Percentiles rank a stretch among this genome's conserved stretches.
These are phyloP conservation scores for Epipyxis sp. DNA, from an alignment of 108 stramenopile species.

Conservation along the genomic window DNA sequence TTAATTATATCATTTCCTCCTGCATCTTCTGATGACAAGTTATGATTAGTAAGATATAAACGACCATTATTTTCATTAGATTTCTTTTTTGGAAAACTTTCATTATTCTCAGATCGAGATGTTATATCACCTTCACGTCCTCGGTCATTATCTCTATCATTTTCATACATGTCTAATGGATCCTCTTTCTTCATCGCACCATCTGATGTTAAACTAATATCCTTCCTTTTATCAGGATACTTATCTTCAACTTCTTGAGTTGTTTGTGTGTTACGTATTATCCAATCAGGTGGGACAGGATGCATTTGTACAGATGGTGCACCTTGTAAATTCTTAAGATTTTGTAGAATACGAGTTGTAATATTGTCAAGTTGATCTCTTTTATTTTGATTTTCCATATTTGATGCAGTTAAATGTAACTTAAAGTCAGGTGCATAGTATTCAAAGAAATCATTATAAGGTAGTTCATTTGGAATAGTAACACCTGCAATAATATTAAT, in stretches of 20 bases:
- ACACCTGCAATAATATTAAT: too few species aligned
- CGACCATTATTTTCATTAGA: too few species aligned
- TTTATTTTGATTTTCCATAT: constrained; percentile 77
- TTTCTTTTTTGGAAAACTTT: too few species aligned
- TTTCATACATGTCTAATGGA: not conserved
- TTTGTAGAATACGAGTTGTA: constrained; percentile 28
- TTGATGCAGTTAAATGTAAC: constrained; percentile 82
- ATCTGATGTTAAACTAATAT: not conserved
- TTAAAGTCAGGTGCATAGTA: constrained; percentile 97
- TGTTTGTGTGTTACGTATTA: not conserved
- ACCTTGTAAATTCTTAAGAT: constrained; percentile 45
- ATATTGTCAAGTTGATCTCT: constrained; percentile 47
- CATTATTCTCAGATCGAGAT: too few species aligned
- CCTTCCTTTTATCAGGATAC: not conserved
- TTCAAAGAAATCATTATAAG: constrained; percentile 98
- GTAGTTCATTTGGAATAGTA: constrained; percentile 81
- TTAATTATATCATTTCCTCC: too few species aligned
- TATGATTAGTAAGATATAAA: too few species aligned
- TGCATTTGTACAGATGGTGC: constrained; percentile 44
- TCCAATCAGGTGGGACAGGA: constrained; percentile 31
- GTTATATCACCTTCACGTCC: not conserved
- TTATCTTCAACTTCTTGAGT: not conserved
- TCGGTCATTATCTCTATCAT: not conserved
- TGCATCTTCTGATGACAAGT: too few species aligned
- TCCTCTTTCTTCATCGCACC: not conserved